A percentile compares a stretch with the other conserved stretches of the same genome.
These are phyloP conservation scores for Seiridium cupressi DNA, from an alignment of 2,329 filamentous ascomycete genomes.

Conservation along the genomic window DNA sequence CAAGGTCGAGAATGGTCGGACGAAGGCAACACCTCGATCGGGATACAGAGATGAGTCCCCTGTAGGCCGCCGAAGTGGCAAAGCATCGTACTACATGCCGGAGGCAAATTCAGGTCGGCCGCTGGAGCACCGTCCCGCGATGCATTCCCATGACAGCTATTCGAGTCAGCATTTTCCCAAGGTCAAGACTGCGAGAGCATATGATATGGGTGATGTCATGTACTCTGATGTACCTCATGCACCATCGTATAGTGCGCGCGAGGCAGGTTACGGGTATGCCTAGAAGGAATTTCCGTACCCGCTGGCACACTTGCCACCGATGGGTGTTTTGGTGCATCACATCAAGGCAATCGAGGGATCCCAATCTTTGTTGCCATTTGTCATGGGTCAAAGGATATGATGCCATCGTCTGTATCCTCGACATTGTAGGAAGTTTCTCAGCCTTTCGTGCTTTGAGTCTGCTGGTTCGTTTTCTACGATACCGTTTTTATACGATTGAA, in stretches of 20 bases:
- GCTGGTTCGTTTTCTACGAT: not conserved
- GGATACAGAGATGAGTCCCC: not conserved
- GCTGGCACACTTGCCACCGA: not conserved
- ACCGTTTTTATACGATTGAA: not conserved
- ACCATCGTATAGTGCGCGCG: not conserved
- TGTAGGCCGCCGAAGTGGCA: not conserved
- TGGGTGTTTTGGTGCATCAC: not conserved
- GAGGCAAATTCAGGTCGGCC: slow-evolving; percentile 7
- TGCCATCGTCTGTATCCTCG: not conserved
- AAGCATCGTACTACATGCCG: not conserved
- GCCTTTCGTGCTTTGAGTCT: not conserved
- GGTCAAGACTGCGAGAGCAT: slow-evolving; percentile 7
- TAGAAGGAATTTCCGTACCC: not conserved
- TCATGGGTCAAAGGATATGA: too few species aligned
- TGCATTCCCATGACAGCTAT: slow-evolving; percentile 2
- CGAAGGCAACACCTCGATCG: not conserved
- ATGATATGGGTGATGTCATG: not conserved
- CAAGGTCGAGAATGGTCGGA: slow-evolving; percentile 5
- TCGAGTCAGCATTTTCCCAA: not conserved
- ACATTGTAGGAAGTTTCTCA: not conserved
- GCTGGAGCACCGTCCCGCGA: slow-evolving; percentile 1
- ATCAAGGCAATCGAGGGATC: not conserved
- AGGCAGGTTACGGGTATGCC: not conserved
- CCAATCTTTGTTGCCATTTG: too few species aligned
- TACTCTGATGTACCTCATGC: not conserved